Conservation (phyloP, 2,329 filamentous ascomycete species). For the Ophiostoma tasmaniense region DNA sequence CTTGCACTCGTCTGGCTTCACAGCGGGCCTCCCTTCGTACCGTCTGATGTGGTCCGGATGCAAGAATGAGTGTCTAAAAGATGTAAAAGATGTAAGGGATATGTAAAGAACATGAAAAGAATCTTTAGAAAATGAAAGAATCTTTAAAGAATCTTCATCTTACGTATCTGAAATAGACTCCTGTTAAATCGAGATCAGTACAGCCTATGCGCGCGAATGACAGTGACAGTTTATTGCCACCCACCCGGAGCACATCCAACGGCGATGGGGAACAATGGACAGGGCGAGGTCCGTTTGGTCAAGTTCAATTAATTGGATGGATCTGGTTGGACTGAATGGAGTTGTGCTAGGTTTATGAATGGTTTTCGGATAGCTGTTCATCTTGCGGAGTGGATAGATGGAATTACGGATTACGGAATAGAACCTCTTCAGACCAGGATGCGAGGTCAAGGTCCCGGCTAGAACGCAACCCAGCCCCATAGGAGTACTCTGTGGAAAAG, state of each 20-base stretch:
- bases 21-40: neutral
- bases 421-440: neutral
- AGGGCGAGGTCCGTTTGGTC: neutral
- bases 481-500: neutral
- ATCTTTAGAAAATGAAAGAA: neutral
- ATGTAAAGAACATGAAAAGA: neutral
- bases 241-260: neutral
- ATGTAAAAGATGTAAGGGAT: neutral
- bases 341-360: neutral
- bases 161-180: neutral
- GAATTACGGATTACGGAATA: neutral
- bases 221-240: neutral
- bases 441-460: neutral
- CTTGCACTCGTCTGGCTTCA: neutral
- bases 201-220: neutral
- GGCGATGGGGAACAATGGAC: neutral
- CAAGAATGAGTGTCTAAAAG: neutral
- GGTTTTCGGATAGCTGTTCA: neutral
- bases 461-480: neutral
- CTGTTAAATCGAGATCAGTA: neutral
- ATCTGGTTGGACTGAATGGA: neutral
- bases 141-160: neutral
- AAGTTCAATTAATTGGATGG: neutral
- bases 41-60: neutral
- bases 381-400: too few relatives aligned